Percentiles rank a stretch among this genome's conserved stretches.
Evolutionary conservation across 345 rosid species (phyloP).

Genomic region (Eucalyptus tenuipes): DNA sequence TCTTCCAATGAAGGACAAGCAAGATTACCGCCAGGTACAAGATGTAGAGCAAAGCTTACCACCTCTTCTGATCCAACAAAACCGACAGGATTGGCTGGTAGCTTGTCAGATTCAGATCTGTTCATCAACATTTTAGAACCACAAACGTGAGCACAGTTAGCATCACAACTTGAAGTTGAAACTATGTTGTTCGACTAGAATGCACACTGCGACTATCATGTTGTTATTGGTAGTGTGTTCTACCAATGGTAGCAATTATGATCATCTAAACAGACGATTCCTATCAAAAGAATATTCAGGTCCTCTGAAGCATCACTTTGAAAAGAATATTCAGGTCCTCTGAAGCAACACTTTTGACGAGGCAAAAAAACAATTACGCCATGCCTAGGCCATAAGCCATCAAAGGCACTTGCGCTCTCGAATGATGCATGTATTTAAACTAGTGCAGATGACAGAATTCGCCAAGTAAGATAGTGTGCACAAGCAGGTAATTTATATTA

Average conservation of each 20-base stretch:
- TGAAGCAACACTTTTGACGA: not conserved
- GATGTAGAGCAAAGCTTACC: not conserved
- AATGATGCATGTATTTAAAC: too few species aligned
- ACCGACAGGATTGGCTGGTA: not conserved
- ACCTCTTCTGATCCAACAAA: not conserved
- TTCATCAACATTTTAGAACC: not conserved
- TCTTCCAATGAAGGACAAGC: not conserved
- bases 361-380: too few species aligned
- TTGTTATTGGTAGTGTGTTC: not conserved
- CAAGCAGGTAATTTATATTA: too few species aligned
- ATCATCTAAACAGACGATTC: not conserved
- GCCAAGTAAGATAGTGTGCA: too few species aligned
- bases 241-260: not conserved
- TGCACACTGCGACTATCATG: fast-evolving
- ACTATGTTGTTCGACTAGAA: not conserved
- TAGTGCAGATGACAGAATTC: too few species aligned
- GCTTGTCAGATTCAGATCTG: not conserved
- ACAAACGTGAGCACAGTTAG: not conserved
- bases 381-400: too few species aligned
- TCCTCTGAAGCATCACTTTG: not conserved
- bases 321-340: not conserved
- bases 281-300: not conserved
- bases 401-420: too few species aligned
- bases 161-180: not conserved
- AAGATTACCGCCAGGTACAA: not conserved